Conservation (phyloP, 768 basidiomycete species). For the Hericium rajendrae region DNA sequence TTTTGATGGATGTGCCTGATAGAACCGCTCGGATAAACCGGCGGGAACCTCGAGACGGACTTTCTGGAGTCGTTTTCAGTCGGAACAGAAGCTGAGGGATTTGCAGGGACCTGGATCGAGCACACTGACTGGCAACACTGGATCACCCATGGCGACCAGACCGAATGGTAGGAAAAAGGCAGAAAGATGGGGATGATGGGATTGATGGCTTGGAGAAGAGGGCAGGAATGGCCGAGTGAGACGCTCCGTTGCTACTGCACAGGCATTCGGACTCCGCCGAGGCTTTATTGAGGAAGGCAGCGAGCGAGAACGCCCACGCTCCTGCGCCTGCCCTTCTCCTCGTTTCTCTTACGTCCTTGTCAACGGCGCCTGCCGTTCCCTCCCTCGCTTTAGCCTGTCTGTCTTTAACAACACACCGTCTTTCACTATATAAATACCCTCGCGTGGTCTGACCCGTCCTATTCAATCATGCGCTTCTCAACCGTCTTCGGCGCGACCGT, state of each 20-base stretch:
- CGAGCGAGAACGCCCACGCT: not conserved
- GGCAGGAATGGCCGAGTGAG: not conserved
- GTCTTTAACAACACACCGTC: not conserved
- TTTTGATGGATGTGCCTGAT: not conserved
- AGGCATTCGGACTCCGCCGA: not conserved
- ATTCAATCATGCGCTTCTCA: not conserved
- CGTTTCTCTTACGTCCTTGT: not conserved
- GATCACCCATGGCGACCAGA: no score
- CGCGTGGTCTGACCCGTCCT: not conserved
- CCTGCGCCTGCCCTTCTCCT: not conserved
- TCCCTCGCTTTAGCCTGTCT: not conserved
- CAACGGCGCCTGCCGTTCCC: not conserved
- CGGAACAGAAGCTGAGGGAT: no score
- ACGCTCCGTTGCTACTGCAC: not conserved
- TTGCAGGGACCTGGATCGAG: no score
- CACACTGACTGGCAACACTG: no score
- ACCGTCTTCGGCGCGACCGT: constrained; percentile 4
- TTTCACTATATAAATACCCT: not conserved
- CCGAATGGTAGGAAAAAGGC: no score
- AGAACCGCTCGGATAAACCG: not conserved
- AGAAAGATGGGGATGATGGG: no score
- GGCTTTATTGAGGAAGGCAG: not conserved
- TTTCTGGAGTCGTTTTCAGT: no score
- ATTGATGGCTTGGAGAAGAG: not conserved
- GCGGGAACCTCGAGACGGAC: no score